Evolutionary conservation across 805 yeast species (phyloP).

Genomic region (Wickerhamiella slavikovae): DNA sequence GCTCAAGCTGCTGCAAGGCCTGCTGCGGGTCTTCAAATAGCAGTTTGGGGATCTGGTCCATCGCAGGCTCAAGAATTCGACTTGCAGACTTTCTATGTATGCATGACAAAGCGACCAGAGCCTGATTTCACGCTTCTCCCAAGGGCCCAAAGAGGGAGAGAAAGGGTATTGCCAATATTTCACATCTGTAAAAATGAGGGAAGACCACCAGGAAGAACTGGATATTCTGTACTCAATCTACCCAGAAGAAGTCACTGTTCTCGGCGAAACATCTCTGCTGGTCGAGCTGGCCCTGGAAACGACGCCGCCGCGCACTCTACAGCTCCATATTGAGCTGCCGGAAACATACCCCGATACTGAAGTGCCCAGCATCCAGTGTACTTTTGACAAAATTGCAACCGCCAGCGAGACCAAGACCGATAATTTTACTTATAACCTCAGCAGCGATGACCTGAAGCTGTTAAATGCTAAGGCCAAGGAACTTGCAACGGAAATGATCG

Average conservation of each 20-base stretch:
- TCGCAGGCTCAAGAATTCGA: not conserved
- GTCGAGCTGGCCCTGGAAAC: slow-evolving; percentile 51
- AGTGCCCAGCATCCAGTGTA: slow-evolving; percentile 20
- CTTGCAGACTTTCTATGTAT: too few relatives aligned
- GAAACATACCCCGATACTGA: slow-evolving; percentile 62
- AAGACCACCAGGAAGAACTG: slow-evolving; percentile 76
- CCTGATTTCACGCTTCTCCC: too few relatives aligned
- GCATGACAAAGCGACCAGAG: too few relatives aligned
- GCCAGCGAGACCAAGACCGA: slow-evolving; percentile 24
- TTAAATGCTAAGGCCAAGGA: slow-evolving; percentile 13
- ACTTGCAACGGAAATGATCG: slow-evolving; percentile 52
- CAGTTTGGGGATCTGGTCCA: slow-evolving; percentile 11
- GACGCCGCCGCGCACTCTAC: slow-evolving; percentile 34
- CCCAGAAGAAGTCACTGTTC: slow-evolving; percentile 61
- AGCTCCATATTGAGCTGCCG: slow-evolving; percentile 50
- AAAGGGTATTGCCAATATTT: too few relatives aligned
- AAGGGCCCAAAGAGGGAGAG: too few relatives aligned
- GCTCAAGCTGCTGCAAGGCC: slow-evolving; percentile 29
- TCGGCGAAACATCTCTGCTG: slow-evolving; percentile 29
- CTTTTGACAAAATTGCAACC: slow-evolving; percentile 27
- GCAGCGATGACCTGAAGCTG: slow-evolving; percentile 16
- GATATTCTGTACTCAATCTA: slow-evolving; percentile 81
- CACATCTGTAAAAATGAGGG: slow-evolving; percentile 17
- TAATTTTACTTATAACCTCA: slow-evolving; percentile 25
- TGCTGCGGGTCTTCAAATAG: slow-evolving; percentile 30